Conservation (phyloP, 495 filamentous ascomycete species). For the Penicillium maclennaniae region DNA sequence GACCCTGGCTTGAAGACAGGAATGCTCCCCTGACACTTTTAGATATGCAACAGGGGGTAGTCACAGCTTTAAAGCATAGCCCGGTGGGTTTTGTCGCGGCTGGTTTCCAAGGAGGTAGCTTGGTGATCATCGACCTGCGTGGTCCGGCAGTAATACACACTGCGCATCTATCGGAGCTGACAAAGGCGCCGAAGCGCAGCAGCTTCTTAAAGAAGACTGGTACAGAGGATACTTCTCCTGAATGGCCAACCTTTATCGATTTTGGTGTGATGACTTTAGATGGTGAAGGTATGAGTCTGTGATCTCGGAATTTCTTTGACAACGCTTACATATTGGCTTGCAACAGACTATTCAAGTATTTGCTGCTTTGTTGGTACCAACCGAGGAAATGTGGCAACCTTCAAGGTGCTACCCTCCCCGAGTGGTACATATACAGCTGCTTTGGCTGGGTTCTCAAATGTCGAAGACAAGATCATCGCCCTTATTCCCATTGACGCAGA, state of each 20-base stretch:
- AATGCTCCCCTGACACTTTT: constrained; percentile 71
- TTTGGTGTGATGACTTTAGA: constrained; percentile 94
- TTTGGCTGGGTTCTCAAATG: constrained; percentile 58
- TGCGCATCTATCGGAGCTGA: constrained; percentile 60
- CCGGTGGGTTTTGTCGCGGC: constrained; percentile 88
- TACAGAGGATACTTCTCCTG: constrained; percentile 45
- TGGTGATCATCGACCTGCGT: constrained; percentile 80
- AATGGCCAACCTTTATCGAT: constrained; percentile 75
- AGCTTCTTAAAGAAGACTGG: constrained; percentile 58
- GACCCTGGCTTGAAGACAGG: constrained; percentile 82
- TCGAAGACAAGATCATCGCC: constrained; percentile 70
- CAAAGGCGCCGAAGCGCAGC: constrained; percentile 62
- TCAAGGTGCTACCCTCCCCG: constrained; percentile 76
- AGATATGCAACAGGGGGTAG: constrained; percentile 72
- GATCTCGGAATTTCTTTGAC: not conserved
- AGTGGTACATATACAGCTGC: constrained; percentile 69
- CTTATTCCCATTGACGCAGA: constrained; percentile 77
- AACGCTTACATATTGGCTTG: not conserved
- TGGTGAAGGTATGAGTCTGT: constrained; percentile 57
- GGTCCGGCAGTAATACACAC: constrained; percentile 86
- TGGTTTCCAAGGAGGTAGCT: constrained; percentile 73
- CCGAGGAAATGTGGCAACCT: constrained; percentile 74
- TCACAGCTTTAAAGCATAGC: constrained; percentile 75
- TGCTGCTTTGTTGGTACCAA: constrained; percentile 89
- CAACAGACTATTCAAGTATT: constrained; percentile 81